phyloP scores from a whole-genome alignment of 345 rosid species.

The Anacardium occidentale region DNA sequence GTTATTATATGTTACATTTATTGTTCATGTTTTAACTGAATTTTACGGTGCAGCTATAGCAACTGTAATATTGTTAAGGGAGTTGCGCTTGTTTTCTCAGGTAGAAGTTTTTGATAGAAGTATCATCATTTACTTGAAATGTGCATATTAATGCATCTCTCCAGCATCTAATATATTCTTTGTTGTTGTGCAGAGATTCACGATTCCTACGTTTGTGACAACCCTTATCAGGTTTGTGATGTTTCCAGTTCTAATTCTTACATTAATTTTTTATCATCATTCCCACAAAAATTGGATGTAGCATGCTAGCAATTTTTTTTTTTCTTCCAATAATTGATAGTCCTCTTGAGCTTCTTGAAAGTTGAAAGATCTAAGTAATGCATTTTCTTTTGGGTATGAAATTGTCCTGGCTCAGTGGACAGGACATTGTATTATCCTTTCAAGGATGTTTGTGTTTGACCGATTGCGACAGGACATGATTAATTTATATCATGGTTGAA shows the following conservation, averaged over 20 bases:
- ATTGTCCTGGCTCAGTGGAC: background rate
- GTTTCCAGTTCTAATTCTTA: constrained; percentile 1
- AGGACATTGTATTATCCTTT: background rate
- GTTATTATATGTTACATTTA: background rate
- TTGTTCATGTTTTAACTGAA: constrained; percentile 13
- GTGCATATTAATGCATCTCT: background rate
- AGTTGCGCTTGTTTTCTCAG: constrained; percentile 49
- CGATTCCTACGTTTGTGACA: constrained; percentile 32
- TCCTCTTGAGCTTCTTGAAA: too few species aligned
- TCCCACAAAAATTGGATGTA: background rate
- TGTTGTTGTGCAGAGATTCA: constrained; percentile 50
- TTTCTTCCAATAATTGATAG: too few species aligned
- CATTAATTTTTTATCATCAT: background rate
- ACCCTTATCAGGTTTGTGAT: constrained; percentile 55
- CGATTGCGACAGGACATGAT: background rate
- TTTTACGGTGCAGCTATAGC: constrained; percentile 62
- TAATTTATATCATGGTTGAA: background rate
- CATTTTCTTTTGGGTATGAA: background rate
- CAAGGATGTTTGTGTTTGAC: background rate
- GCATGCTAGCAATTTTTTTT: too few species aligned
- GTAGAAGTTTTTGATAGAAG: constrained; percentile 31
- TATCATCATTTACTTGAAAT: background rate
- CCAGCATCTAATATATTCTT: background rate
- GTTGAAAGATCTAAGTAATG: background rate
- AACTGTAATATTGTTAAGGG: constrained; percentile 64